Evolutionary conservation across 2,329 filamentous ascomycete species (phyloP), one percentile per base, ranked within the genome.

Genomic region (Leptodontidium sp.): DNA sequence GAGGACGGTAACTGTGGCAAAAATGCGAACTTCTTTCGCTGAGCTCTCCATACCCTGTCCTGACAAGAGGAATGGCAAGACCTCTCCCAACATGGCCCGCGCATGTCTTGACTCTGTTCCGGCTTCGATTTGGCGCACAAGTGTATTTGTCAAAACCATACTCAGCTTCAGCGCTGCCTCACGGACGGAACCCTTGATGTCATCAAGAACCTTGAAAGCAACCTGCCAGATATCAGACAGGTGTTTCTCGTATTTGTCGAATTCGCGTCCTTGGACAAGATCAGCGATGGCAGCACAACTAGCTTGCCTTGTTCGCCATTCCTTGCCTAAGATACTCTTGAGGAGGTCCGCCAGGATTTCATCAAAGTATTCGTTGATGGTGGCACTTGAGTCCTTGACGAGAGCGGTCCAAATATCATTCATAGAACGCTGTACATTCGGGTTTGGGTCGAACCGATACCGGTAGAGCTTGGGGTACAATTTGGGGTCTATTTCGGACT

Each of bases 391-490:
- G 74, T 98, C 94, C 77, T 97, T 97, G 65, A 98, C 94, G n/a
- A 99, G 82, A 0, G 95, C 91, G 75, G 92, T 94, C 96, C 96
- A 99, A 73, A 99, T 98, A 71, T 97, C 93, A 67, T 97, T 94
- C 96, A 99, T 99, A 0, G 95, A 97, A 59, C 90, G 87, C 78
- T 95, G 93, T 14, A 98, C 96, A 72, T 97, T 97, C 1, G 90
- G 86, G 77, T 98, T 98, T 0, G 96, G 96, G 79, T 99, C 96
- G 70, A 98, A 98, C 61, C 94, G 87, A 80, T 98, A 99, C 59
- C 96, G 88, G 80, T 91, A 99, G 1, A 99, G 87, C 81, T 98
- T 98, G 0, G 94, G 93, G 75, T 98, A 98, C 17, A 99, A 87
- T 79, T 97, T 98, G 0, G 94, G 94, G 75, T 98, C 97, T 68